Percentiles rank a stretch among this genome's conserved stretches.
Evolutionary conservation across 768 basidiomycete species (phyloP).

Genomic region (Mycena floridula): DNA sequence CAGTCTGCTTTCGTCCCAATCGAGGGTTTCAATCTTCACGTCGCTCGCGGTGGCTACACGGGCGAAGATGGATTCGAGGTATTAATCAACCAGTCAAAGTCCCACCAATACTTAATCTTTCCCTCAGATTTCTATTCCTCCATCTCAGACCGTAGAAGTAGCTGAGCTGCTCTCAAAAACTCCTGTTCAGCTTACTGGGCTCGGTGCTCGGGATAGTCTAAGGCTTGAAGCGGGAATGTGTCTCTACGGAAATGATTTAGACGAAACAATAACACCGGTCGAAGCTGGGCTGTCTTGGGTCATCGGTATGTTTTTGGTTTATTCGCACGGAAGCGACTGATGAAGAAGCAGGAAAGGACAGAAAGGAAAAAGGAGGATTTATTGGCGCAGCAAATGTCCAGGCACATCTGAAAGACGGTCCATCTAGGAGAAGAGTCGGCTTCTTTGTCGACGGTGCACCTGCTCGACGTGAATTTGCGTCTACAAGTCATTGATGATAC

Average conservation of each 20-base stretch:
- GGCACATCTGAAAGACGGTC: constrained; percentile 75
- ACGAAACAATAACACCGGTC: constrained; percentile 79
- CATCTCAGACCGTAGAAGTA: constrained; percentile 64
- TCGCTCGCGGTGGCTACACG: constrained; percentile 94
- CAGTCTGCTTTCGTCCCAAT: constrained; percentile 76
- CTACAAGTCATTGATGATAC: not conserved
- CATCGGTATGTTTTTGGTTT: constrained; percentile 54
- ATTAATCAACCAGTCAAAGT: too few species aligned
- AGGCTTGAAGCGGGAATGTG: constrained; percentile 96
- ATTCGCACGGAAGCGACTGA: not conserved
- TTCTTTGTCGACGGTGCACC: constrained; percentile 79
- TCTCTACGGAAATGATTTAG: constrained; percentile 90
- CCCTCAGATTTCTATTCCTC: constrained; percentile 76
- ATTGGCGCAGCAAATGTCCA: constrained; percentile 73
- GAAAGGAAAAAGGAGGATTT: constrained; percentile 64
- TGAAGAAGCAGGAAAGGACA: constrained; percentile 62
- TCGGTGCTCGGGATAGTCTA: constrained; percentile 91
- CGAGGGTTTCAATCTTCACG: constrained; percentile 74
- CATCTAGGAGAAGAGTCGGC: constrained; percentile 73
- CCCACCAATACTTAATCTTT: constrained; percentile 1
- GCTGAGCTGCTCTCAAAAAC: constrained; percentile 57
- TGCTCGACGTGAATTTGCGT: constrained; percentile 59
- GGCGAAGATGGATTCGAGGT: constrained; percentile 99
- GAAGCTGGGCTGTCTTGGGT: constrained; percentile 94
- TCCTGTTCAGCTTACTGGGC: constrained; percentile 78